These are phyloP conservation scores for Trichoderma cornu-damae DNA, from an alignment of 2,329 filamentous ascomycete species.

Conservation along the genomic window DNA sequence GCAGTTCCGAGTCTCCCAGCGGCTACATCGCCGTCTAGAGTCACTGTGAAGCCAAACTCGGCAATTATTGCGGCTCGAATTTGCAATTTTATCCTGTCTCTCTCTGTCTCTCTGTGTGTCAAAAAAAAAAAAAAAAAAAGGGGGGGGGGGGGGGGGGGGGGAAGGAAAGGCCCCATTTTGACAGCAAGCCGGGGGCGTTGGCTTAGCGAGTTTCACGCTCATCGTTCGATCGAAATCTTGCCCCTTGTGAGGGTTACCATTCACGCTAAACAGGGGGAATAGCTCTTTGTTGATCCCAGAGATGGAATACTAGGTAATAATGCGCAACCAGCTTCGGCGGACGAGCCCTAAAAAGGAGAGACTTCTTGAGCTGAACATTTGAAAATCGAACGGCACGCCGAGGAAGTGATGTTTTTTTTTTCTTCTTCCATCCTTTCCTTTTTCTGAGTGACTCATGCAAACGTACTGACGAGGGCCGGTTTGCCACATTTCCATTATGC, in stretches of 20 bases:
- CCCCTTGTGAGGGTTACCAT: slow-evolving; percentile 16
- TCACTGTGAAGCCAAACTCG: neutral
- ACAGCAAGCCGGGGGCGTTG: slow-evolving; percentile 2
- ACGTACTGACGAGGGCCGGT: neutral
- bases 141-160: no score
- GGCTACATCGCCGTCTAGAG: neutral
- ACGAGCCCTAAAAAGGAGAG: slow-evolving; percentile 7
- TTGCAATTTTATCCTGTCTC: slow-evolving; percentile 8
- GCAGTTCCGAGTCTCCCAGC: neutral
- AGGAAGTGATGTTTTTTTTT: neutral
- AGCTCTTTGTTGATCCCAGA: slow-evolving; percentile 6
- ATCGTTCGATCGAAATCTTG: slow-evolving; percentile 18
- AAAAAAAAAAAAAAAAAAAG: neutral
- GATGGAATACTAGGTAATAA: slow-evolving; percentile 1
- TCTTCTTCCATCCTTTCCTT: neutral
- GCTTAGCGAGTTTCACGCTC: slow-evolving; percentile 16
- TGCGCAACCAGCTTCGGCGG: slow-evolving; percentile 12
- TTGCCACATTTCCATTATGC: neutral
- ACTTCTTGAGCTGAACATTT: neutral
- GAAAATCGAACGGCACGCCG: neutral
- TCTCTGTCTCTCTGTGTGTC: no score
- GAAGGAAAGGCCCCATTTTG: neutral
- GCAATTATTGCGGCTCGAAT: neutral
- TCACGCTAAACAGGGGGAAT: slow-evolving; percentile 15
- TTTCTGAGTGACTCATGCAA: neutral